phyloP scores from a whole-genome alignment of 495 filamentous ascomycete genomes.

The Tuber aestivum region DNA sequence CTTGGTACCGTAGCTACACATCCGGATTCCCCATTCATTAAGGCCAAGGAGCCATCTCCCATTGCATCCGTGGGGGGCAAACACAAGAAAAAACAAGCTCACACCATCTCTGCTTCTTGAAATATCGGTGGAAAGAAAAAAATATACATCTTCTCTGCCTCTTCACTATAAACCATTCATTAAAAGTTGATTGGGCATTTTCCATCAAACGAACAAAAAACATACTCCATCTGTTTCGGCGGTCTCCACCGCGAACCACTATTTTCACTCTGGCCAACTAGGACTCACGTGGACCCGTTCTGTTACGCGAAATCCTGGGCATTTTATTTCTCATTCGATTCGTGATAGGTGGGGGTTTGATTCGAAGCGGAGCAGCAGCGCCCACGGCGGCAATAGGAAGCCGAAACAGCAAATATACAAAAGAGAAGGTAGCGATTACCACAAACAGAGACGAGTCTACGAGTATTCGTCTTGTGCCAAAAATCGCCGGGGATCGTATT shows the following conservation, averaged over 20 bases:
- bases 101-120: background rate
- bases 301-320: slow-evolving; percentile 21
- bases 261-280: slow-evolving; percentile 12
- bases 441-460: slow-evolving; percentile 30
- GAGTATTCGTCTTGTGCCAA: slow-evolving; percentile 26
- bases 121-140: background rate
- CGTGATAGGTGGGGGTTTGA: slow-evolving; percentile 31
- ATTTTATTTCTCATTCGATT: slow-evolving; percentile 17
- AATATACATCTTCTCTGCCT: background rate
- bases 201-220: background rate
- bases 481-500: background rate
- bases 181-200: background rate
- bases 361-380: slow-evolving; percentile 20
- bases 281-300: slow-evolving; percentile 24
- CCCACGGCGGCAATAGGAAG: slow-evolving; percentile 28
- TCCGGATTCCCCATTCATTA: background rate
- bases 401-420: slow-evolving; percentile 18
- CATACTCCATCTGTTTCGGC: background rate
- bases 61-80: slow-evolving; percentile 1
- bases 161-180: background rate
- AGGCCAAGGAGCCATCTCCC: background rate
- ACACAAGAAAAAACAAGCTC: background rate
- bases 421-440: background rate
- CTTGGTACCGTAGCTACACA: background rate
- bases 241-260: slow-evolving; percentile 2